A percentile compares a stretch with the other conserved stretches of the same genome.
Conservation (phyloP, 2,329 filamentous ascomycete genomes). For the Verticillium alfalfae region DNA sequence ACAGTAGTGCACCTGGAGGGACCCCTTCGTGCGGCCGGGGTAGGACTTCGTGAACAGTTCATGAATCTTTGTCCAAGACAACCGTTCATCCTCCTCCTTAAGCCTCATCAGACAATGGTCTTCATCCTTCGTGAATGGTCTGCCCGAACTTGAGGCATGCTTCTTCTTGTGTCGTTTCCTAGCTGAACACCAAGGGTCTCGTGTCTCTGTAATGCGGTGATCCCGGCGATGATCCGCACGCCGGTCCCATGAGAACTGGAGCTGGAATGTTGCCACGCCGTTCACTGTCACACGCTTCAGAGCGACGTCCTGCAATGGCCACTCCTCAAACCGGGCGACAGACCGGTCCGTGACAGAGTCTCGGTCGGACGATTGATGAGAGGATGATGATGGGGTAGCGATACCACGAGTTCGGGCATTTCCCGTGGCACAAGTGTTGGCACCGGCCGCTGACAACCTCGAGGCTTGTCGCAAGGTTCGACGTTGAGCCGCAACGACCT, state of each 20-base stretch:
- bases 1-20: constrained; percentile 4
- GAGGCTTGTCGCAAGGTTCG: background rate
- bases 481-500: background rate
- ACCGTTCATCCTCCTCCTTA: constrained; percentile 1
- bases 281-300: constrained; percentile 2
- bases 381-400: background rate
- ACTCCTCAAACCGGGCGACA: constrained; percentile 1
- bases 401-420: background rate
- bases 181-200: background rate
- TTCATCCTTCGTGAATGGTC: constrained; percentile 2
- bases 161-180: background rate
- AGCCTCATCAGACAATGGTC: constrained; percentile 1
- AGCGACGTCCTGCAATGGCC: constrained; percentile 1
- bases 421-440: background rate
- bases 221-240: background rate
- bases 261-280: constrained; percentile 1
- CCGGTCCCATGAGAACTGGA: constrained; percentile 3
- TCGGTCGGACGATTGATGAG: background rate
- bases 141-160: background rate
- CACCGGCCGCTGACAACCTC: background rate
- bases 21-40: background rate
- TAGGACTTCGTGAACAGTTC: constrained; percentile 1
- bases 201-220: background rate
- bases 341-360: background rate
- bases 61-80: constrained; percentile 5